Evolutionary conservation across 768 basidiomycete genomes (phyloP).

Genomic region (Boletellus ananas): DNA sequence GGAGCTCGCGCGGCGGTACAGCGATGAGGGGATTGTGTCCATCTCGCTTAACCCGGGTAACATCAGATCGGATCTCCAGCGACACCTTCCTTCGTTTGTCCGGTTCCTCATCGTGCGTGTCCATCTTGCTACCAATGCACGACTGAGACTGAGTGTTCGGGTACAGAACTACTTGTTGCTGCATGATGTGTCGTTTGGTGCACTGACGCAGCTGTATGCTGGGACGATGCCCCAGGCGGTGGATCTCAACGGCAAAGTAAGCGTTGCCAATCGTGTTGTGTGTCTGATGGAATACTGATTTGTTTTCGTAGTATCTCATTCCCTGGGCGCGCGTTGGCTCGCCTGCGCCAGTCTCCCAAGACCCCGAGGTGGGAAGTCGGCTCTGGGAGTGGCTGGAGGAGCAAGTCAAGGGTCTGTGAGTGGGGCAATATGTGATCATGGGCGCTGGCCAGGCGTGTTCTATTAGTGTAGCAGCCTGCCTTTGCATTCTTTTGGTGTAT

Average conservation of each 20-base stretch:
- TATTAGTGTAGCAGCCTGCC: neutral
- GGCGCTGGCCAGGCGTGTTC: neutral
- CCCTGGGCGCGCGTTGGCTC: conserved; percentile 42
- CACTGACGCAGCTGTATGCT: conserved; percentile 43
- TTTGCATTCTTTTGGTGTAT: neutral
- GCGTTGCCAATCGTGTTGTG: neutral
- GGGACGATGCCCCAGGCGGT: conserved; percentile 39
- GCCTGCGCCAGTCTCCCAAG: conserved; percentile 16
- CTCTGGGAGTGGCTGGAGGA: conserved; percentile 49
- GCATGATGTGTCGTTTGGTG: conserved; percentile 34
- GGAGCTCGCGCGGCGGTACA: conserved; percentile 47
- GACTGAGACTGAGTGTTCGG: neutral
- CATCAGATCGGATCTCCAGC: conserved; percentile 31
- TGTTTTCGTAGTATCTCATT: conserved; percentile 36
- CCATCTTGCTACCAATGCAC: too few relatives aligned
- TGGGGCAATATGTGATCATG: neutral
- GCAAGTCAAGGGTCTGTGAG: conserved; percentile 27
- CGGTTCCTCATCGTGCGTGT: conserved; percentile 13
- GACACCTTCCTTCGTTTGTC: conserved; percentile 15
- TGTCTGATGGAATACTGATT: neutral
- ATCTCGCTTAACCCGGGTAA: conserved; percentile 45
- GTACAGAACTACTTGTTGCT: conserved; percentile 21
- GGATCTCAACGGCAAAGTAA: conserved; percentile 41
- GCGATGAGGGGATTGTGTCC: conserved; percentile 44
- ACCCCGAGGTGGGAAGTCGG: conserved; percentile 31